Percentiles rank a stretch among this genome's conserved stretches.
Evolutionary conservation across 2,329 filamentous ascomycete species (phyloP).

Genomic region (Penicillium sumatraense): DNA sequence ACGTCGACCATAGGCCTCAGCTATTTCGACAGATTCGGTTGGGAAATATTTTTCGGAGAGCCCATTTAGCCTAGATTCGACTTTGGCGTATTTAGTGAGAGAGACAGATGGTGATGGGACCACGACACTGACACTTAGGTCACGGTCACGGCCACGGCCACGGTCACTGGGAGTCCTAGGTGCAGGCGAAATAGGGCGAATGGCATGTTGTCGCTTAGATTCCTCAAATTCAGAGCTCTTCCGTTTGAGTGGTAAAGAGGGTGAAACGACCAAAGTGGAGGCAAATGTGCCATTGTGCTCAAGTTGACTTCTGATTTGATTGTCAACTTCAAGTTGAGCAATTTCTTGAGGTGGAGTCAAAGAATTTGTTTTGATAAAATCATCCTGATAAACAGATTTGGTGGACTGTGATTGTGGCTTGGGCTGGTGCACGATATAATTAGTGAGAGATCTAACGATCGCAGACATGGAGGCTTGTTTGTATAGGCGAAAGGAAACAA

Average conservation of each 20-base stretch:
- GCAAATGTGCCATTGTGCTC: not conserved
- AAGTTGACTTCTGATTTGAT: too few species aligned
- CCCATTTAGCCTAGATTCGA: slow-evolving; percentile 11
- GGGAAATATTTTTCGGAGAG: slow-evolving; percentile 30
- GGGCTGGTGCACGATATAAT: not conserved
- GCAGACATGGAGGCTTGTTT: not conserved
- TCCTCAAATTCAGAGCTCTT: not conserved
- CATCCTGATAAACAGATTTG: too few species aligned
- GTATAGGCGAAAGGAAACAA: not conserved
- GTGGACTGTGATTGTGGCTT: not conserved
- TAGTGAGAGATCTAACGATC: not conserved
- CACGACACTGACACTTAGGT: slow-evolving; percentile 21
- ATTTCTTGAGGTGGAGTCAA: not conserved
- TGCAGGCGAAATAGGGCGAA: not conserved
- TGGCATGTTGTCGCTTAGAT: not conserved
- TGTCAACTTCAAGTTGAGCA: not conserved
- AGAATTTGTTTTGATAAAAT: not conserved
- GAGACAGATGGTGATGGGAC: slow-evolving; percentile 28
- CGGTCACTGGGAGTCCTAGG: not conserved
- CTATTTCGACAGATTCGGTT: slow-evolving; percentile 13
- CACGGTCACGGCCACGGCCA: too few species aligned
- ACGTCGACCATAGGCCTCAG: not conserved
- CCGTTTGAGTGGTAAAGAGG: not conserved
- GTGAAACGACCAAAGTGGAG: not conserved
- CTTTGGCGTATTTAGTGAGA: not conserved